A percentile compares a stretch with the other conserved stretches of the same genome.
Conservation (phyloP, 163 green algal species). For the Scenedesmus sp. region DNA sequence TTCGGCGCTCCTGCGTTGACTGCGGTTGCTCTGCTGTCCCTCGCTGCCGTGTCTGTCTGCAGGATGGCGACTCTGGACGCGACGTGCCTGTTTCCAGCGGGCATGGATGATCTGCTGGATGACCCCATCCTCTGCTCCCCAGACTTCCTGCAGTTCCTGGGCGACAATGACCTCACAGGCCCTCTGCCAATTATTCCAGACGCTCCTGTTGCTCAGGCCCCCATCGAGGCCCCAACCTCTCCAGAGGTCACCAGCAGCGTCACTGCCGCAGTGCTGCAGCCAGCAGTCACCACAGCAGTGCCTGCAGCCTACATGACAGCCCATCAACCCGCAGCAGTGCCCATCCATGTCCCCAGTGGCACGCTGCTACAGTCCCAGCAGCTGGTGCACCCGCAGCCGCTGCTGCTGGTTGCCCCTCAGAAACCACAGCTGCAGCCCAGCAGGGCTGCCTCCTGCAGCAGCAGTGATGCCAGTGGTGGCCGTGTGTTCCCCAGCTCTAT, state of each 20-base stretch:
- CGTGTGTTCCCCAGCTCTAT: neutral
- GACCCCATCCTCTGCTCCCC: slow-evolving; percentile 2
- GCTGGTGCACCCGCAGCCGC: neutral
- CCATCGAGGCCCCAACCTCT: neutral
- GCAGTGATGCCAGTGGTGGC: slow-evolving; percentile 16
- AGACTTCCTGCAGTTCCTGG: slow-evolving; percentile 36
- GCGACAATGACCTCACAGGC: slow-evolving; percentile 24
- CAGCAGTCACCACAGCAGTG: neutral
- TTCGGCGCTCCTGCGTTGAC: neutral
- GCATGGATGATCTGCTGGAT: slow-evolving; percentile 22
- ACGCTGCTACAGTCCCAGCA: neutral
- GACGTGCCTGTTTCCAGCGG: neutral
- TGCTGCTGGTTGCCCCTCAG: neutral
- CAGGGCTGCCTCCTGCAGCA: slow-evolving; percentile 6
- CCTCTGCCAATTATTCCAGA: slow-evolving; percentile 16
- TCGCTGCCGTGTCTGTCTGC: neutral
- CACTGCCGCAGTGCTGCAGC: neutral
- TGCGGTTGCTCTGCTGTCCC: neutral
- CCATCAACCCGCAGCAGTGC: neutral
- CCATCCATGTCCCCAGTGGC: neutral
- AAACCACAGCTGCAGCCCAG: neutral
- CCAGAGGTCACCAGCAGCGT: neutral
- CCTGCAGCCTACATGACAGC: neutral
- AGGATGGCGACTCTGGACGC: neutral
- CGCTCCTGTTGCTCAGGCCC: neutral